A percentile compares a stretch with the other conserved stretches of the same genome.
These are phyloP conservation scores for Linnemannia schmuckeri DNA, from an alignment of 192 early-diverging fungal species.

Conservation along the genomic window DNA sequence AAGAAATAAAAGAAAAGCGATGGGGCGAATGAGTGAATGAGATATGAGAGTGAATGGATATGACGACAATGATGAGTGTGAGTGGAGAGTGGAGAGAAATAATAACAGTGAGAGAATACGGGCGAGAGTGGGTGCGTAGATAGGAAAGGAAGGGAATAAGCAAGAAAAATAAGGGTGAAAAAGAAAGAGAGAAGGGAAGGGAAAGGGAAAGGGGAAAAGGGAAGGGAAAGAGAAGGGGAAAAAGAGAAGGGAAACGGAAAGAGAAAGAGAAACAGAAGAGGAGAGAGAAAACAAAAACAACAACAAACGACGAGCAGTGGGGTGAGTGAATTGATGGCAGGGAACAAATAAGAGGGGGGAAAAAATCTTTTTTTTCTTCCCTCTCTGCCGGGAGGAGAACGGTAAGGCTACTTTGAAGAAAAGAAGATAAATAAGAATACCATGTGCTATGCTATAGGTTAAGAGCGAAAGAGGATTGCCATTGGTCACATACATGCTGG, in stretches of 20 bases:
- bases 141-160: not conserved
- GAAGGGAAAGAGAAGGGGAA: not conserved
- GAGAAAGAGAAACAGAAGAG: not conserved
- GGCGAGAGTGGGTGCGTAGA: not conserved
- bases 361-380: not conserved
- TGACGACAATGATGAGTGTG: not conserved
- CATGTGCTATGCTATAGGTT: too few species aligned
- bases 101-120: not conserved
- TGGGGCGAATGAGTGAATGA: not conserved
- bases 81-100: not conserved
- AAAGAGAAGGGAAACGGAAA: not conserved
- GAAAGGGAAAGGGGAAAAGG: not conserved
- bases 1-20: not conserved
- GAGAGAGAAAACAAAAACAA: not conserved
- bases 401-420: too few species aligned
- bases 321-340: not conserved
- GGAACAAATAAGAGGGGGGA: not conserved
- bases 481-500: too few species aligned
- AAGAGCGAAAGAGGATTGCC: too few species aligned
- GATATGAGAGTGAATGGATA: not conserved
- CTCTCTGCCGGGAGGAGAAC: not conserved
- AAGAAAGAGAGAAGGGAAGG: not conserved
- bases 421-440: too few species aligned
- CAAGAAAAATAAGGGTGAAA: not conserved
- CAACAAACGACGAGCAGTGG: not conserved